Base-by-base conservation (phyloP, 108 stramenopile species). In the Cylindrotheca closterium region DNA sequence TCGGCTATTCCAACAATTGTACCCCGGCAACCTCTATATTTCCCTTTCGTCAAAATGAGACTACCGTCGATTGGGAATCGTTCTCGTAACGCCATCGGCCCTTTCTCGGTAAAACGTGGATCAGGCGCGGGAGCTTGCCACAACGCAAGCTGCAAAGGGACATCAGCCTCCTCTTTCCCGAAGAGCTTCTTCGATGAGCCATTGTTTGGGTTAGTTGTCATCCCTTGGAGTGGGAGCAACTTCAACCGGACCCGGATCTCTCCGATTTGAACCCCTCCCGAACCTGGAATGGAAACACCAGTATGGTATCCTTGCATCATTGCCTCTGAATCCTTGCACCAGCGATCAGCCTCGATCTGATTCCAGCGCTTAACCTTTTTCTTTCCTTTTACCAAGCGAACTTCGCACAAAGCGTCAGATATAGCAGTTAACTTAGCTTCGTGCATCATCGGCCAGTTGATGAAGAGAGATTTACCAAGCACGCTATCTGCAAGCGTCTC, bases 381-480 rank as follows among this genome's bases (percentile, higher is more conserved):
- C 64, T 83, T 82, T 18, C 65, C 54, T 23, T 87, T 76, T n/a
- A 67, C 45, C 31, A 85, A 47, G 3, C 84, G 75, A 51, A 92
- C 82, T 67, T 91, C 87, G 53, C 74, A 76, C 22, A 47, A 71
- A 10, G 64, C 67, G 77, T 96, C 91, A 10, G 88, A 87, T 34
- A 98, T 78, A 4, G 90, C 96, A 47, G 92, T 85, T 28, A 96
- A 89, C 67, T 87, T 92, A 5, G 91, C 96, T 81, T 97, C 96
- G 68, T 97, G 96, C 95, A 97, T 96, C 87, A 96, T 95, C 3
- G 98, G 98, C 96, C 96, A 99, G 77, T 97, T 96, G 33, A 96
- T 83, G 68, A 88, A 99, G 27, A 97, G 82, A n/a, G 81, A 75
- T 50, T 82, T 81, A 8, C 89, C 92, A 28, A 99, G 63, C 22